Percentiles rank a stretch among this genome's conserved stretches.
Evolutionary conservation across 148 eudicot genomes (phyloP).

Genomic region (Tetragonia tetragonoides): DNA sequence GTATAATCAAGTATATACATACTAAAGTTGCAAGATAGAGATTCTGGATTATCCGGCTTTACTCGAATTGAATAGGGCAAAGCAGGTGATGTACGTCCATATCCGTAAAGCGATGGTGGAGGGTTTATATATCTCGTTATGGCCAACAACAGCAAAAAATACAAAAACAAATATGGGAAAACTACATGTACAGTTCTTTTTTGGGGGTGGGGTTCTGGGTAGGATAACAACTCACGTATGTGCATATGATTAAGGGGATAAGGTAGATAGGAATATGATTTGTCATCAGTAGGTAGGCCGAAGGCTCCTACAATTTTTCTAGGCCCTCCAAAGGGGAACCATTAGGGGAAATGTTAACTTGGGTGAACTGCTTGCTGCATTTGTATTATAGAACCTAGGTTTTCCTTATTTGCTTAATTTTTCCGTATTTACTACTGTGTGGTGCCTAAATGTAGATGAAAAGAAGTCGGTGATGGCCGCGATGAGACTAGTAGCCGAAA

Average conservation of each 20-base stretch:
- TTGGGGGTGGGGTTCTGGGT: not conserved
- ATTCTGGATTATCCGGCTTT: not conserved
- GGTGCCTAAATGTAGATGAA: no score
- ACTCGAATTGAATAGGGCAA: no score
- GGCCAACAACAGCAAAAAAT: not conserved
- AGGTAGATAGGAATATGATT: slow-evolving; percentile 4
- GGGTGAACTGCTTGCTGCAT: not conserved
- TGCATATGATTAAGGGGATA: slow-evolving; percentile 14
- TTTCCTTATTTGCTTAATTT: no score
- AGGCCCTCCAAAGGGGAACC: slow-evolving; percentile 4
- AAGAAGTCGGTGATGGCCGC: no score
- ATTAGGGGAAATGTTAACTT: not conserved
- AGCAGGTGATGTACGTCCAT: not conserved
- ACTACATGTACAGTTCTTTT: slow-evolving; percentile 11
- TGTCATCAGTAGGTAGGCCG: slow-evolving; percentile 27
- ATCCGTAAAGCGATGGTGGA: slow-evolving; percentile 4
- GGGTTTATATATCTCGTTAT: no score
- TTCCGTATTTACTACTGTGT: no score
- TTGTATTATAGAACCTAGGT: not conserved
- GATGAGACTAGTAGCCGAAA: no score
- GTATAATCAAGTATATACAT: not conserved
- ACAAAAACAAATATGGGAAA: not conserved
- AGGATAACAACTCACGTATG: not conserved
- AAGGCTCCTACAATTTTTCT: slow-evolving; percentile 32
- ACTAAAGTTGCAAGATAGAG: not conserved